Conservation (phyloP, 805 yeast species). For the Lipomyces oligophaga region DNA sequence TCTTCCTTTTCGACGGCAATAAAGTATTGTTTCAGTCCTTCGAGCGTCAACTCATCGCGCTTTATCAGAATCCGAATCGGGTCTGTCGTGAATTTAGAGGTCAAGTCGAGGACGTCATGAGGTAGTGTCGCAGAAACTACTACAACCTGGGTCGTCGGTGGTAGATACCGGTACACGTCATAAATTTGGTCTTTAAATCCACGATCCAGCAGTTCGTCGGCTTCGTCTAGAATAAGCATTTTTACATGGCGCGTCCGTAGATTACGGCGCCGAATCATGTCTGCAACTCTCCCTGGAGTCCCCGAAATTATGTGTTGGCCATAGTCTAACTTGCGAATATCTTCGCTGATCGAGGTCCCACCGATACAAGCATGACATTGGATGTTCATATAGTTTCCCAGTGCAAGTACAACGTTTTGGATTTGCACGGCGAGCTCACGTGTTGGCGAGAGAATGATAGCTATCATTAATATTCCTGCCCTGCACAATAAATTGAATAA, state of each 20-base stretch:
- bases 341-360: slow-evolving; percentile 88
- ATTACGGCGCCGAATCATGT: slow-evolving; percentile 88
- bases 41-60: slow-evolving; percentile 91
- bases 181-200: slow-evolving; percentile 96
- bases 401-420: slow-evolving; percentile 83
- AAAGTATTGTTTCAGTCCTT: slow-evolving; percentile 91
- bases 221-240: slow-evolving; percentile 96
- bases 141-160: slow-evolving; percentile 87
- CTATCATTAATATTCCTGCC: slow-evolving; percentile 68
- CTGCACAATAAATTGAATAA: neutral
- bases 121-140: slow-evolving; percentile 95
- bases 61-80: slow-evolving; percentile 92
- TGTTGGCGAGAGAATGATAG: slow-evolving; percentile 92
- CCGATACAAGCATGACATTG: slow-evolving; percentile 97
- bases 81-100: slow-evolving; percentile 89
- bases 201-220: slow-evolving; percentile 90
- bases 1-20: slow-evolving; percentile 89
- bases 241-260: slow-evolving; percentile 78
- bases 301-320: slow-evolving; percentile 95
- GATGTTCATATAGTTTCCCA: slow-evolving; percentile 86
- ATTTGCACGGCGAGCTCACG: slow-evolving; percentile 97
- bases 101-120: slow-evolving; percentile 83
- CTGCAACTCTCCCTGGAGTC: slow-evolving; percentile 96
- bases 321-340: slow-evolving; percentile 72
- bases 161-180: slow-evolving; percentile 85